These are phyloP conservation scores for Penicillium oxalicum DNA, from an alignment of 2,329 filamentous ascomycete genomes.

Conservation along the genomic window DNA sequence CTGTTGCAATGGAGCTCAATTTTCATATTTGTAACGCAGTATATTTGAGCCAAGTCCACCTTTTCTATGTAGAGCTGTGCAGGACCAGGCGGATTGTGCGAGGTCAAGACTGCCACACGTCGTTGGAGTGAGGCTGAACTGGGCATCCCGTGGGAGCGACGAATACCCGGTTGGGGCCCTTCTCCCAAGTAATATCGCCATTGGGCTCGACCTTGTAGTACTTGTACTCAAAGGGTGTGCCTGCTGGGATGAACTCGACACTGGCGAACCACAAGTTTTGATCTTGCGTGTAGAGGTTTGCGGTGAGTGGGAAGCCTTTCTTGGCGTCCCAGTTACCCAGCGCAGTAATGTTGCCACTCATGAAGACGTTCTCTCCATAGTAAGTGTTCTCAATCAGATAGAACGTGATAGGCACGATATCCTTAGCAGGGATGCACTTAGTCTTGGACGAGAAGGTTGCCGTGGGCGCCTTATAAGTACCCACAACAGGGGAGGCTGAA, in stretches of 20 bases:
- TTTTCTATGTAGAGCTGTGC: too few relatives aligned
- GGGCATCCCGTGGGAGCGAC: constrained; percentile 6
- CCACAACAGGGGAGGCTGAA: constrained; percentile 4
- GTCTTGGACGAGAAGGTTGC: not conserved
- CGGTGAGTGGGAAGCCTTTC: constrained; percentile 1
- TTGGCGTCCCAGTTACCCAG: constrained; percentile 4
- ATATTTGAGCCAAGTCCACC: too few relatives aligned
- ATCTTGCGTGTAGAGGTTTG: constrained; percentile 2
- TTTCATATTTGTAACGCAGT: too few relatives aligned
- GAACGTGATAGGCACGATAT: constrained; percentile 1
- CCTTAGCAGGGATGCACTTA: not conserved
- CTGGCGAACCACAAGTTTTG: constrained; percentile 7
- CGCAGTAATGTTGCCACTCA: constrained; percentile 3
- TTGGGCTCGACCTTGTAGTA: constrained; percentile 7
- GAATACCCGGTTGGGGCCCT: constrained; percentile 1
- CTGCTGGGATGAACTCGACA: constrained; percentile 1
- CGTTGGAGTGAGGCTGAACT: not conserved
- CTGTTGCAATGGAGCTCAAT: too few relatives aligned
- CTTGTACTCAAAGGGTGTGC: constrained; percentile 7
- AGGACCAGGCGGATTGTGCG: too few relatives aligned
- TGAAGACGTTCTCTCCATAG: constrained; percentile 6
- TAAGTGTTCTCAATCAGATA: constrained; percentile 6
- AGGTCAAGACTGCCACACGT: constrained; percentile 8
- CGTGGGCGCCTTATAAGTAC: constrained; percentile 3
- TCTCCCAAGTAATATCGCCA: constrained; percentile 3